A percentile compares a stretch with the other conserved stretches of the same genome.
Evolutionary conservation across 768 basidiomycete species (phyloP).

Genomic region (Suillus spraguei): DNA sequence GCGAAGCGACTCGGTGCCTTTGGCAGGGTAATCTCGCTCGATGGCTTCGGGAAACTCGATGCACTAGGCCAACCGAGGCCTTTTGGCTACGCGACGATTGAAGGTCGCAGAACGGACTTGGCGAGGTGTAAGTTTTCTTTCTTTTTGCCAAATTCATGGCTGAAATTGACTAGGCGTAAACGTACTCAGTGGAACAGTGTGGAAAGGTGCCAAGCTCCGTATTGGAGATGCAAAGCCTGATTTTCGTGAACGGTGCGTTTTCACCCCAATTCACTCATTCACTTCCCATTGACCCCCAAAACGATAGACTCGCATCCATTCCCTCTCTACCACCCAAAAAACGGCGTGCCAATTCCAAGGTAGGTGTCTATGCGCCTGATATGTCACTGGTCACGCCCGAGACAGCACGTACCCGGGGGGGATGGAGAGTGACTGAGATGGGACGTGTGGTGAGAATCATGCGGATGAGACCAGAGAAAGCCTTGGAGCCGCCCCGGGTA

Average conservation of each 20-base stretch:
- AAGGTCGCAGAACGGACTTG: constrained; percentile 59
- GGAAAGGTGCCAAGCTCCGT: constrained; percentile 86
- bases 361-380: constrained; percentile 52
- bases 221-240: constrained; percentile 85
- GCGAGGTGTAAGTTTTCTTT: constrained; percentile 56
- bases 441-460: constrained; percentile 68
- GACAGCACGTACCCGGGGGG: constrained; percentile 50
- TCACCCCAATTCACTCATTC: background rate
- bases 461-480: constrained; percentile 69
- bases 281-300: background rate
- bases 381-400: constrained; percentile 67
- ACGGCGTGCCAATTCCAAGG: constrained; percentile 37
- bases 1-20: constrained; percentile 60
- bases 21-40: constrained; percentile 66
- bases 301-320: constrained; percentile 16
- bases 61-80: constrained; percentile 67
- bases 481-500: constrained; percentile 41
- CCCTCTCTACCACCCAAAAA: constrained; percentile 42
- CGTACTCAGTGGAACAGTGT: constrained; percentile 76
- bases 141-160: background rate
- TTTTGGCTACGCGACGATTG: constrained; percentile 76
- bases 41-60: constrained; percentile 69
- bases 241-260: constrained; percentile 57
- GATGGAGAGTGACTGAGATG: constrained; percentile 72
- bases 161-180: constrained; percentile 57